Percentiles rank a stretch among this genome's conserved stretches.
Conservation (phyloP, 305 asterid genomes). For the Euphrasia arctica region DNA sequence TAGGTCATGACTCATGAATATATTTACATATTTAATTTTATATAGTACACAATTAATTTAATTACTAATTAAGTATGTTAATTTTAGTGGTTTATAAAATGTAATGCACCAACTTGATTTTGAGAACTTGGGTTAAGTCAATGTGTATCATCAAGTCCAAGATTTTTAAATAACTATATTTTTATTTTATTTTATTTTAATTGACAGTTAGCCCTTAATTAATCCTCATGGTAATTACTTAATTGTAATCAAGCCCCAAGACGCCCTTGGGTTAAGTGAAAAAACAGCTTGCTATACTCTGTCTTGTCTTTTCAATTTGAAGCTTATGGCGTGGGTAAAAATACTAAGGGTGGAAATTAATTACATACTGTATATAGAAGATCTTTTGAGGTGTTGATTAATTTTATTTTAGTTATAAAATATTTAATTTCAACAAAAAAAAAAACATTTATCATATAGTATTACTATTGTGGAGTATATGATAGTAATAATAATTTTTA, state of each 20-base stretch:
- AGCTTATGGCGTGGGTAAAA: conserved; percentile 8
- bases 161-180: conserved; percentile 3
- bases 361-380: no score
- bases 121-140: conserved; percentile 30
- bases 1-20: conserved; percentile 7
- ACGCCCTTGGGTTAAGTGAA: conserved; percentile 36
- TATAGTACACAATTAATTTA: not conserved
- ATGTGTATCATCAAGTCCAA: conserved; percentile 43
- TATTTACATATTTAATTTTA: not conserved
- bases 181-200: not conserved
- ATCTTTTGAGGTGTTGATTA: no score
- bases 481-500: no score
- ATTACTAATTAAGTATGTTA: no score
- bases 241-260: conserved; percentile 37
- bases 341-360: not conserved
- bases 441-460: no score
- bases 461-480: no score
- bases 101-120: conserved; percentile 2
- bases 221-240: conserved; percentile 25
- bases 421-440: no score
- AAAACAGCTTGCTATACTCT: conserved; percentile 34
- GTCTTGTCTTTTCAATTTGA: conserved; percentile 27
- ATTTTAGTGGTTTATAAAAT: conserved; percentile 11
- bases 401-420: no score
- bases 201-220: conserved; percentile 23